Evolutionary conservation across 78 protist species (phyloP).

Genomic region (Thecamonas trahens): DNA sequence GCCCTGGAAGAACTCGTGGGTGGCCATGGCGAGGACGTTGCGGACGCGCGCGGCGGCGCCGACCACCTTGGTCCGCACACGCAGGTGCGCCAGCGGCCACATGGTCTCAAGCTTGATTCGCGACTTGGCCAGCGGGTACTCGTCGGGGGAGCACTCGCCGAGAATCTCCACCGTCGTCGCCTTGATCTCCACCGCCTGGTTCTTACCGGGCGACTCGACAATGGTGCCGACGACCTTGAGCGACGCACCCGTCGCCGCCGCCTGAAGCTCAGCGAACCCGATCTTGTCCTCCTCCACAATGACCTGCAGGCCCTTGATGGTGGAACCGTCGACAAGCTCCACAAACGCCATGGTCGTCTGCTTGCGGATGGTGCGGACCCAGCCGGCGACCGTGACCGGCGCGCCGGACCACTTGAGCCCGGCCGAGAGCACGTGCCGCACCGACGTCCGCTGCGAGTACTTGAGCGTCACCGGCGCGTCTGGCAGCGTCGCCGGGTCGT

Average conservation of each 20-base stretch:
- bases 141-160: not conserved
- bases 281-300: not conserved
- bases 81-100: constrained; percentile 73
- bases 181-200: constrained; percentile 1
- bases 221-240: not conserved
- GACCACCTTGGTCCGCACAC: constrained; percentile 58
- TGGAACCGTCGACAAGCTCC: not conserved
- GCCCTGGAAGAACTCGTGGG: constrained; percentile 26
- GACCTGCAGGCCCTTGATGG: not conserved
- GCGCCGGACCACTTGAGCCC: too few species aligned
- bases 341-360: constrained; percentile 1
- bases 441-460: too few species aligned
- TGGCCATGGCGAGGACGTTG: constrained; percentile 15
- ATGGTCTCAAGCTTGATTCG: constrained; percentile 76
- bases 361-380: not conserved
- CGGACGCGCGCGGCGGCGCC: constrained; percentile 64
- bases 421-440: too few species aligned
- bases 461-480: too few species aligned
- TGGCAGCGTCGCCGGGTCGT: too few species aligned
- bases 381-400: constrained; percentile 11
- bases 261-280: not conserved
- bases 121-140: constrained; percentile 80
- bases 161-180: not conserved
- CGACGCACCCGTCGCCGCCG: not conserved
- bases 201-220: not conserved